Percentiles rank a stretch among this genome's conserved stretches.
Evolutionary conservation across 2,329 filamentous ascomycete species (phyloP).

Genomic region (Penicillium digitatum): DNA sequence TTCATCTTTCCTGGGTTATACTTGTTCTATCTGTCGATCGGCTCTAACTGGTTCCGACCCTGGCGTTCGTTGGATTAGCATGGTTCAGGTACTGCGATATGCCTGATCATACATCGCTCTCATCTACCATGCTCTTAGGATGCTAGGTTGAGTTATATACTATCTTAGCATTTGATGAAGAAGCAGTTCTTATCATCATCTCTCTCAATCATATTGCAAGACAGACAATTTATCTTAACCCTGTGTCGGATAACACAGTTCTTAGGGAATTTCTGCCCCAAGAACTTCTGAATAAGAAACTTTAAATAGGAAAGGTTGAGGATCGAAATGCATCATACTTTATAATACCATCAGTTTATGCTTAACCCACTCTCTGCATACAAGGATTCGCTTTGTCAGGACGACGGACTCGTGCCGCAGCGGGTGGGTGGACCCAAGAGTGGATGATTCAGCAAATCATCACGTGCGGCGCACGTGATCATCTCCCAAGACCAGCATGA

Average conservation of each 20-base stretch:
- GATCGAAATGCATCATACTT: not conserved
- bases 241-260: not conserved
- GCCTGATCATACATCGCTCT: constrained; percentile 11
- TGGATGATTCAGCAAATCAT: not conserved
- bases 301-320: not conserved
- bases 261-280: not conserved
- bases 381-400: not conserved
- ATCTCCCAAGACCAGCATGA: not conserved
- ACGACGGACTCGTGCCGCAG: not conserved
- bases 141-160: not conserved
- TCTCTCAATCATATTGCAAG: not conserved
- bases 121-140: not conserved
- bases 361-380: not conserved
- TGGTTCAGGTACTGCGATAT: constrained; percentile 11
- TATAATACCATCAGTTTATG: not conserved
- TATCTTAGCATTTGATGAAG: not conserved
- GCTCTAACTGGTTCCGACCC: constrained; percentile 6
- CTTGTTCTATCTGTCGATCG: constrained; percentile 7
- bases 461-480: not conserved
- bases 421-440: not conserved
- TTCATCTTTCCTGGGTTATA: constrained; percentile 12
- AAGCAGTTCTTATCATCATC: not conserved
- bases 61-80: constrained; percentile 21
- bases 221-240: not conserved
- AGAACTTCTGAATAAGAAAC: not conserved